phyloP scores from a whole-genome alignment of 306 rosid genomes.

The Astragalus glycyphyllos region DNA sequence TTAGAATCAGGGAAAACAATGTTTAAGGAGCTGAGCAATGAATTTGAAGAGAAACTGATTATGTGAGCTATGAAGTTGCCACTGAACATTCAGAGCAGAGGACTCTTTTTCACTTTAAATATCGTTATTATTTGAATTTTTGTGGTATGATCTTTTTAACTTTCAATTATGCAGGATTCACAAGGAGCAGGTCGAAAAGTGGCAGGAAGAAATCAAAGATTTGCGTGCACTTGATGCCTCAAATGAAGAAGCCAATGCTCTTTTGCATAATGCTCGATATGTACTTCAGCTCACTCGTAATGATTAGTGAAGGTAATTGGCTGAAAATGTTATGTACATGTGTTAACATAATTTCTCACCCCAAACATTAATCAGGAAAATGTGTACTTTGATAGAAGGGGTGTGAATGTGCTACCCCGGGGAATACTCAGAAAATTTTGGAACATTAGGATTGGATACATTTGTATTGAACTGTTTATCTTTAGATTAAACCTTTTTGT shows the following conservation, averaged over 20 bases:
- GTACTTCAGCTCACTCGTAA: conserved; percentile 62
- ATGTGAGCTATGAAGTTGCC: conserved; percentile 52
- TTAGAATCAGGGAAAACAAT: conserved; percentile 75
- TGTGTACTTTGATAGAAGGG: not conserved
- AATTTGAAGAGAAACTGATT: conserved; percentile 77
- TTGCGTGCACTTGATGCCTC: conserved; percentile 70
- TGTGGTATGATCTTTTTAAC: conserved; percentile 10
- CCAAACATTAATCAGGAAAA: conserved; percentile 16
- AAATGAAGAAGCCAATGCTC: conserved; percentile 70
- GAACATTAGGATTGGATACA: conserved; percentile 2
- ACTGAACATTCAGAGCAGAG: not conserved
- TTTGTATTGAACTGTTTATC: conserved; percentile 25
- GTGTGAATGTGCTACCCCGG: not conserved
- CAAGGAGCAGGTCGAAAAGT: conserved; percentile 75
- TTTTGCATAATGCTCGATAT: conserved; percentile 72
- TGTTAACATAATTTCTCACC: conserved; percentile 5
- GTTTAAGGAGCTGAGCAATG: conserved; percentile 67
- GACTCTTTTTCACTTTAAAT: conserved; percentile 3
- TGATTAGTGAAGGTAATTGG: conserved; percentile 55
- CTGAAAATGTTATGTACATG: conserved; percentile 16
- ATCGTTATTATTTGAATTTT: not conserved
- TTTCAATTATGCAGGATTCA: conserved; percentile 60
- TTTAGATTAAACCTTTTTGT: conserved; percentile 12
- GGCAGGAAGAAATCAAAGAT: conserved; percentile 83
- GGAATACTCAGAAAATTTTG: conserved; percentile 9